These are phyloP conservation scores for Erucastrum elatum DNA, from an alignment of 345 rosid species.

Conservation along the genomic window DNA sequence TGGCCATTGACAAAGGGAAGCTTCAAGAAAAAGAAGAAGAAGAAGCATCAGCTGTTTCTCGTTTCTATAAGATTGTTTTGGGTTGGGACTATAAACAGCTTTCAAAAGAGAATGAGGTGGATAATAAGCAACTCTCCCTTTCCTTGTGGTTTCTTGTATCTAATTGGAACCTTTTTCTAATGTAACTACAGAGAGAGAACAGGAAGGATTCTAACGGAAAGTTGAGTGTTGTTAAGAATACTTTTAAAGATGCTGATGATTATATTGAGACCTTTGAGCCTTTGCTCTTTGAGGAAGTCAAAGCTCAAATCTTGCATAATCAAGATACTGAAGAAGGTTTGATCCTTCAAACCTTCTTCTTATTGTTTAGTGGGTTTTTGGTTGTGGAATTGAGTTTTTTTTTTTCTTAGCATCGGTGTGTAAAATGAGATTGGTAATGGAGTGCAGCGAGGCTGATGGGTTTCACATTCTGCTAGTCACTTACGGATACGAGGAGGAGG, in stretches of 20 bases:
- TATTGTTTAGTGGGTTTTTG: background rate
- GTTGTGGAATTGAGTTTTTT: slow-evolving; percentile 3
- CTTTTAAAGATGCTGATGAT: slow-evolving; percentile 70
- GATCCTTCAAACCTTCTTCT: background rate
- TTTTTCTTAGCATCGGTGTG: slow-evolving; percentile 50
- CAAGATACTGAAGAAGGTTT: slow-evolving; percentile 78
- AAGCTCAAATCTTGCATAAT: slow-evolving; percentile 78
- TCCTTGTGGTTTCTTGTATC: background rate
- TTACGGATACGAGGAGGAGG: slow-evolving; percentile 56
- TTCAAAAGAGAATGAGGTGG: slow-evolving; percentile 49
- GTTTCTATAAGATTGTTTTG: slow-evolving; percentile 67
- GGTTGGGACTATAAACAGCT: slow-evolving; percentile 83
- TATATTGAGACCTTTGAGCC: slow-evolving; percentile 84
- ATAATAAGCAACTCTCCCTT: background rate
- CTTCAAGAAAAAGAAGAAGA: slow-evolving; percentile 59
- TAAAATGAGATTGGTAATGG: slow-evolving; percentile 69
- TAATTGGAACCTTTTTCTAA: background rate
- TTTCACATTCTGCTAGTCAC: slow-evolving; percentile 65
- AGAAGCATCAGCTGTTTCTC: slow-evolving; percentile 48
- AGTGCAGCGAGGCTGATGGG: slow-evolving; percentile 69
- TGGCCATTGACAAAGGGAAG: slow-evolving; percentile 62
- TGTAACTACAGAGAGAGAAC: slow-evolving; percentile 36
- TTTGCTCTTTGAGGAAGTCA: slow-evolving; percentile 85
- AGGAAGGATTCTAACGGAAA: slow-evolving; percentile 39
- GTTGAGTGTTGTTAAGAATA: slow-evolving; percentile 58